Conservation (phyloP, 163 green algal genomes). For the Coccomyxa subellipsoidea region DNA sequence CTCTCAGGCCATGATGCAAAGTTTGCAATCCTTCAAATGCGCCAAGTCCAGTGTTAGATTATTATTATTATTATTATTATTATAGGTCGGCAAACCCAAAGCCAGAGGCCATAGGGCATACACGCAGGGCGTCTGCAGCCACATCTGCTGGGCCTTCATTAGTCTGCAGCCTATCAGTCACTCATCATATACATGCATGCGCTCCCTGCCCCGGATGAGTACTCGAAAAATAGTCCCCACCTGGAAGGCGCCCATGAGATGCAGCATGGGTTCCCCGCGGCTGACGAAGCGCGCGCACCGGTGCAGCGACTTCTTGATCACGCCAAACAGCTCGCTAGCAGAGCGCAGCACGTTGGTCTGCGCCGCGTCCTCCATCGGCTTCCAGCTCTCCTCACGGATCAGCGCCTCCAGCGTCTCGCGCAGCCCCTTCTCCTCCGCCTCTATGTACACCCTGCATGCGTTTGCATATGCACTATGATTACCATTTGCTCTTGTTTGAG, state of each 20-base stretch:
- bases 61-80: too few species aligned
- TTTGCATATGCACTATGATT: neutral
- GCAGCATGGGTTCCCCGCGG: constrained; percentile 25
- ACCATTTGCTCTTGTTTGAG: neutral
- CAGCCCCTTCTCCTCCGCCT: constrained; percentile 76
- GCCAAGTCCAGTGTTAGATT: too few species aligned
- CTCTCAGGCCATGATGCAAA: too few species aligned
- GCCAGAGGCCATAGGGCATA: too few species aligned
- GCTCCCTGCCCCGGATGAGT: too few species aligned
- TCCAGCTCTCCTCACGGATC: constrained; percentile 68
- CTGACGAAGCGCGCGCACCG: constrained; percentile 62
- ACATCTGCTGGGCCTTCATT: too few species aligned
- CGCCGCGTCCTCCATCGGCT: constrained; percentile 55
- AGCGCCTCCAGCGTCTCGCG: constrained; percentile 56
- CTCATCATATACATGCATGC: too few species aligned
- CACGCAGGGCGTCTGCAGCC: too few species aligned
- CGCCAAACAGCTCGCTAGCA: constrained; percentile 42
- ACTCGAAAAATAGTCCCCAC: too few species aligned
- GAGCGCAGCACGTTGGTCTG: constrained; percentile 54
- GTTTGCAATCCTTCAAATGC: too few species aligned
- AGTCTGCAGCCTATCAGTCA: too few species aligned
- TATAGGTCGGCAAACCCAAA: too few species aligned
- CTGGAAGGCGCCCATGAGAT: constrained; percentile 41
- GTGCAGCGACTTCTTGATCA: constrained; percentile 52
- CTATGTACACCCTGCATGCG: constrained; percentile 67